Evolutionary conservation across 2,329 filamentous ascomycete species (phyloP), one percentile per base, ranked within the genome.

Genomic region (Colletotrichum sp.): DNA sequence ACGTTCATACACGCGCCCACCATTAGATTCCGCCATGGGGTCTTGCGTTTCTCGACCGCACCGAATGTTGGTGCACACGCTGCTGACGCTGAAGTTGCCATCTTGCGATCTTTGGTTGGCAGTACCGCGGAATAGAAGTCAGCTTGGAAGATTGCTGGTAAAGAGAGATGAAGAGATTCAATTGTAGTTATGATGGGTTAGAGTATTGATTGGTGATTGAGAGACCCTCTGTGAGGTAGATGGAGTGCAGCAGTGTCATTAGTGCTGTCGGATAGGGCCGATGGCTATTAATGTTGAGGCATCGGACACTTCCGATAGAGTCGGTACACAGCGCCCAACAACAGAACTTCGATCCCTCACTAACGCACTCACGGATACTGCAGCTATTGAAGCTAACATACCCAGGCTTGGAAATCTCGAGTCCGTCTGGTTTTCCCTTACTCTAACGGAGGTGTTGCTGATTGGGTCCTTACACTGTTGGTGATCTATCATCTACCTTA

Each of bases 1-100:
- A 73, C 8, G 16, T 73, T 69, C 65, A 69, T 73, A 28, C 65
- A 69, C 1, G 71, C 64, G 9, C 71, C 71, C 2, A 73, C 34
- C n/a, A 43, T 10, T 0, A 73, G 48, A n/a, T 73, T 73, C 5
- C 71, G 36, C 71, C 71, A 73, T 16, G 43, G 71, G 12, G 38
- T 69, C 26, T 64, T 58, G 30, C 65, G 64, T 18, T 69, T 73
- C 9, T 73, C 65, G 21, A 68, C 21, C 18, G 38, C 16, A 10
- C 5, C 28, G 18, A 34, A 21, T 3, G 21, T 10, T n/a, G 32
- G 59, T 12, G 59, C 34, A n/a, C 26, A 38, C n/a, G 18, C n/a
- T 18, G 26, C 59, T 26, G 59, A 8, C 3, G 14, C 32, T 26
- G 59, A n/a, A 16, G 14, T 26, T 38, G 30, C 58, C 58, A 61